Base-by-base conservation (phyloP, 306 rosid genomes). In the Vigna hirtella region DNA sequence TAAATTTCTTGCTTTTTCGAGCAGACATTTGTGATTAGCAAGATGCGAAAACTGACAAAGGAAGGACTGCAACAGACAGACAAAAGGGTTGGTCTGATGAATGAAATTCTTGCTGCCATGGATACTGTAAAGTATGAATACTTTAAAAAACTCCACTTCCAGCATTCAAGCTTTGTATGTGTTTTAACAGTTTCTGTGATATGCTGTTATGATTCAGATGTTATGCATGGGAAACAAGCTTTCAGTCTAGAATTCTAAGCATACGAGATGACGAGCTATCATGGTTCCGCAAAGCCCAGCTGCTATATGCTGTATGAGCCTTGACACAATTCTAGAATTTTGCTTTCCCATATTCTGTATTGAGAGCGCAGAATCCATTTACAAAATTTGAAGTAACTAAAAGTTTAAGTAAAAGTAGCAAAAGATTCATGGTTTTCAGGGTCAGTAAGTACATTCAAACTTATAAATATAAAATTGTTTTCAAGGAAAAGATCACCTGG, bases 221-320 rank as follows among this genome's bases (percentile, higher is more conserved):
- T 83, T 94, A 90, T 82, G 93, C 98, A 55, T 94, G 97, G 98
- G 96, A 92, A 81, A 82, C 87, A 74, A 94, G 98, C 86, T 92
- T 94, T 76, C 88, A 87, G 24, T 77, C 88, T 62, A 89, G 87
- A 84, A 85, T 90, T 75, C 96, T 86, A 85, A 81, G 82, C 79
- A 84, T 90, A 77, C 80, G 97, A 49, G 59, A 87, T 63, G 82
- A 90, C 4, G 97, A 92, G 80, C 85, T 94, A 13, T 78, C 89
- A 11, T 90, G 92, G 88, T 83, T 94, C 66, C 89, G 91, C 38
- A 87, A 83, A 87, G 96, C 91, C 9, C 93, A 88, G 62, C 73
- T 93, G 36, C 81, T 93, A 67, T 86, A 88, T 76, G 90, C 96
- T 78, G 98, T 93, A 91, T 14, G 89, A 43, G 34, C 50, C 77